Base-by-base conservation (phyloP, 257 asterid species). In the Scutellaria minor region DNA sequence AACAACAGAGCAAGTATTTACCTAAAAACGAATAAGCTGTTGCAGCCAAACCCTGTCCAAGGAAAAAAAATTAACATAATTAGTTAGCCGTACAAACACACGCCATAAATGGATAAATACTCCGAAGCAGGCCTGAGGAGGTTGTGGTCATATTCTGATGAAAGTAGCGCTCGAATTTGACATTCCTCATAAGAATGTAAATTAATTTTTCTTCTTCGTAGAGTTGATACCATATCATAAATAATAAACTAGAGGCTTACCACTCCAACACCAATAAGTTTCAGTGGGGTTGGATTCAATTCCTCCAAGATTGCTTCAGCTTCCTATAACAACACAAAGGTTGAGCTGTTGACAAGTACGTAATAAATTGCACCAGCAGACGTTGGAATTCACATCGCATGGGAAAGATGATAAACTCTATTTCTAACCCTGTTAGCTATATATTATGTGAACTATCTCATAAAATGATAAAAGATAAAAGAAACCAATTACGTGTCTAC, bases 231-330 rank as follows among this genome's bases (percentile, higher is more conserved):
- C 35, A 20, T 27, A 45, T 14, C 6, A 27, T 35, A 24, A 46
- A 72, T n/a, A 31, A 35, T 40, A 74, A 9, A 50, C 15, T 0
- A 51, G 63, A 73, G 42, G 31, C 83, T 79, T 71, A 93, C 98
- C 89, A 71, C 66, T 75, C 93, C 95, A 70, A 39, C 79, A 12
- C 90, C 97, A 81, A 86, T 45, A 73, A 90, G 71, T 82, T 85
- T 82, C 41, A 83, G 41, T 6, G 95, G 98, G 64, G 97, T 87
- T 40, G 96, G 97, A 15, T 89, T 93, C 72, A 93, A 71, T 68
- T 88, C 90, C 85, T 93, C 95, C 74, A 92, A 70, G 71, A 92
- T 90, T 50, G 98, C 98, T 84, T 90, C 93, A 66, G 93, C 96
- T 67, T 93, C 98, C 98, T 93, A 66, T 14, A 27, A 77, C 31